Conservation (phyloP, 2,329 filamentous ascomycete genomes). For the Clonostachys byssicola region DNA sequence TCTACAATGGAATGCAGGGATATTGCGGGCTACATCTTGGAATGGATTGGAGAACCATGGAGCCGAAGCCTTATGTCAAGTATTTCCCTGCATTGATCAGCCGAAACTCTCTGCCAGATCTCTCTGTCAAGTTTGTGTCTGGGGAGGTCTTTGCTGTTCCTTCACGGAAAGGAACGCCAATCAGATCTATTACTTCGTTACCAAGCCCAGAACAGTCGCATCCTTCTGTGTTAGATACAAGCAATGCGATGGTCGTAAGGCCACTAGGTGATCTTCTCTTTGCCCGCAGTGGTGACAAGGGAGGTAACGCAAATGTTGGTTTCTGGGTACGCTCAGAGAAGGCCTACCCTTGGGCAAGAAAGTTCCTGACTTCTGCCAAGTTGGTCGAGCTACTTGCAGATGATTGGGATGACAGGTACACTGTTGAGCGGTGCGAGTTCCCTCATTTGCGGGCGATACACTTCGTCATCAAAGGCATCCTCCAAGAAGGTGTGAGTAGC, state of each 20-base stretch:
- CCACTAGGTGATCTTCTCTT: constrained; percentile 22
- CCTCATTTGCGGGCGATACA: constrained; percentile 32
- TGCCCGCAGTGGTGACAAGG: constrained; percentile 24
- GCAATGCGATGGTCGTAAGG: not conserved
- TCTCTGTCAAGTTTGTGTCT: constrained; percentile 13
- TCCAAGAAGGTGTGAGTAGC: constrained; percentile 40
- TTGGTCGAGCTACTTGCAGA: constrained; percentile 33
- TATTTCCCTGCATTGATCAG: constrained; percentile 24
- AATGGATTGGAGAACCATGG: constrained; percentile 28
- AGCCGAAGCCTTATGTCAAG: constrained; percentile 18
- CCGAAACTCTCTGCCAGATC: constrained; percentile 4
- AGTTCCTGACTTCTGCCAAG: constrained; percentile 26
- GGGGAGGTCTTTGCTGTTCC: constrained; percentile 2
- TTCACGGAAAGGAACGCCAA: not conserved
- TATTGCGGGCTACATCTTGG: constrained; percentile 23
- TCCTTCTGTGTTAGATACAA: not conserved
- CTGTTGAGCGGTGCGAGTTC: constrained; percentile 40
- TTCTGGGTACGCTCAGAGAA: constrained; percentile 26
- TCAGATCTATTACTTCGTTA: not conserved
- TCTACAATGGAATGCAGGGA: constrained; percentile 22
- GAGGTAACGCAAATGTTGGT: constrained; percentile 24
- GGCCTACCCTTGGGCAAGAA: constrained; percentile 33
- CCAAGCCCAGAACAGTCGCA: not conserved
- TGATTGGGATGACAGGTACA: constrained; percentile 32
- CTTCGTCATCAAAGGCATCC: constrained; percentile 38